Evolutionary conservation across 495 filamentous ascomycete genomes (phyloP), one percentile per base, ranked within the genome.

Genomic region (Daldinia grandis): DNA sequence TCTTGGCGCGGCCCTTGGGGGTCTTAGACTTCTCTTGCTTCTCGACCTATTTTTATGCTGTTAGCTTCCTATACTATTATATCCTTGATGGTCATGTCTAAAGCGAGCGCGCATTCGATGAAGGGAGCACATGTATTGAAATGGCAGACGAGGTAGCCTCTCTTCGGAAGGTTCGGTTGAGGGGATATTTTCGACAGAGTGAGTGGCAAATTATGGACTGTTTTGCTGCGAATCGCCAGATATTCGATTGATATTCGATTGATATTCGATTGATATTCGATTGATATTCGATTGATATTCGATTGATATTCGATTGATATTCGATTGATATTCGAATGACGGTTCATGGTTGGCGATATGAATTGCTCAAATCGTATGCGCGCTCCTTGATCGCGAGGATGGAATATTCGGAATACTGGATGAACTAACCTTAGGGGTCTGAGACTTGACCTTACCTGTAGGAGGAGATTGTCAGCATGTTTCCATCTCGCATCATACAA

Each of bases 1-100:
- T 99, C 90, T 95, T 95, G 74, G 95, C 95, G 76, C 95, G 93
- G 80, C 95, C 95, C 89, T 99, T 98, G 81, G 95, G 95, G 74
- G 86, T 87, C 89, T 94, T 94, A 82, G 92, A 87, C 87, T 95
- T 95, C 88, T 95, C 92, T 84, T 93, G 91, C 47, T 89, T 89
- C 84, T 95, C 92, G 76, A 95, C 92, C 91, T 93, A 80, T 76
- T 55, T 37, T 65, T 1, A 55, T 65, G 25, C 31, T 61, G 57
- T 68, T 28, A 73, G 69, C 30, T 28, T 44, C n/a, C 1, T 51
- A 17, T 54, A 14, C 21, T 33, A 31, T 40, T 49, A 42, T 31
- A 21, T 30, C 27, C 19, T 33, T 53, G 47, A 69, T 64, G 28
- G 28, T 3, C 10, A 3, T 2, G 12, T 49, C 15, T 6, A 14